Evolutionary conservation across 2,329 filamentous ascomycete species (phyloP).

Genomic region (Macrophomina tecta): DNA sequence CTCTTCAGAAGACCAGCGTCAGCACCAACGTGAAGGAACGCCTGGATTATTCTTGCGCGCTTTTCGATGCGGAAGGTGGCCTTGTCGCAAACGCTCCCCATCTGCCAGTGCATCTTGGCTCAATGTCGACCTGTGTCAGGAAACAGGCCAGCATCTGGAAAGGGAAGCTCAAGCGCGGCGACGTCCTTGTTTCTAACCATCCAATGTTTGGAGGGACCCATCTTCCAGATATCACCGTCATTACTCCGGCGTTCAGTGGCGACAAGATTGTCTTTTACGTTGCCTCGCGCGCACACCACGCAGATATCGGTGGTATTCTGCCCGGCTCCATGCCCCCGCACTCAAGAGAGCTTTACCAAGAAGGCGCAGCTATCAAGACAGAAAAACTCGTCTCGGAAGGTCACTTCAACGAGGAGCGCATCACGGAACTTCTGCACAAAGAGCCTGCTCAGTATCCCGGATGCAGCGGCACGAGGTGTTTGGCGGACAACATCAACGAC

Average conservation of each 20-base stretch:
- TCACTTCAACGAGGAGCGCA: slow-evolving; percentile 77
- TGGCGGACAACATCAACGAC: slow-evolving; percentile 85
- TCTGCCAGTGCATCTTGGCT: slow-evolving; percentile 80
- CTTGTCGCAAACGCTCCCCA: slow-evolving; percentile 82
- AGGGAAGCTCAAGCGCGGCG: slow-evolving; percentile 76
- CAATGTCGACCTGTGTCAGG: slow-evolving; percentile 83
- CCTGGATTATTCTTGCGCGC: slow-evolving; percentile 81
- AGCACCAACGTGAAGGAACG: slow-evolving; percentile 83
- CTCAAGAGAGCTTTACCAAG: slow-evolving; percentile 65
- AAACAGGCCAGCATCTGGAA: slow-evolving; percentile 82
- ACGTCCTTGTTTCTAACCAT: slow-evolving; percentile 84
- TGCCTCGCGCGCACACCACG: slow-evolving; percentile 79
- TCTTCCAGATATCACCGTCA: slow-evolving; percentile 80
- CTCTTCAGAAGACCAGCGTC: slow-evolving; percentile 79
- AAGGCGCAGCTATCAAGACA: slow-evolving; percentile 62
- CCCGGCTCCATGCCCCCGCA: slow-evolving; percentile 84
- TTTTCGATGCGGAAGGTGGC: slow-evolving; percentile 77
- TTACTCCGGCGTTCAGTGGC: slow-evolving; percentile 78
- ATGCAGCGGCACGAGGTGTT: slow-evolving; percentile 77
- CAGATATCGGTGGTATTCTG: slow-evolving; percentile 82
- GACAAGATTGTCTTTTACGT: slow-evolving; percentile 82
- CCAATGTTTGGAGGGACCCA: slow-evolving; percentile 85
- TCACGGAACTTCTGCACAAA: slow-evolving; percentile 72
- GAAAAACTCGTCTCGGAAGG: slow-evolving; percentile 77
- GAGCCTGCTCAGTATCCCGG: slow-evolving; percentile 77